These are phyloP conservation scores for Phaeodactylum tricornutum DNA, from an alignment of 108 stramenopile genomes.

Conservation along the genomic window DNA sequence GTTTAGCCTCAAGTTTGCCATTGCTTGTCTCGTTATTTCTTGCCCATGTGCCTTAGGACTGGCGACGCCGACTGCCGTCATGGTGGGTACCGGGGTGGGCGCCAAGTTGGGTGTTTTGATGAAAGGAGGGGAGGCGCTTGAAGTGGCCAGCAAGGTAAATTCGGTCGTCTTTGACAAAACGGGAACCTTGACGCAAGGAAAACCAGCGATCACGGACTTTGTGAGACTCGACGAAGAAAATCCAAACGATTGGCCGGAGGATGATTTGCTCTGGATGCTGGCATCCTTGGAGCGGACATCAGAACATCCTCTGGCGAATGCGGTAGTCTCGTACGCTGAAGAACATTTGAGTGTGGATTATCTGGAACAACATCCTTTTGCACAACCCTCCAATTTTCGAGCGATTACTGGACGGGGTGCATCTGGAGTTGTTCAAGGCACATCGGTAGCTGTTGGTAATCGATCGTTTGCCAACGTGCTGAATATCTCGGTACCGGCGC, in stretches of 20 bases:
- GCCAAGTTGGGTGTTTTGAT: slow-evolving; percentile 90
- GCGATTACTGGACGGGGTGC: slow-evolving; percentile 70
- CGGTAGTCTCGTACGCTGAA: slow-evolving; percentile 46
- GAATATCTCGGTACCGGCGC: slow-evolving; percentile 40
- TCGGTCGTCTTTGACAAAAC: slow-evolving; percentile 95
- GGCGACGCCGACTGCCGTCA: slow-evolving; percentile 86
- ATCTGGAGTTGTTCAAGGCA: slow-evolving; percentile 41
- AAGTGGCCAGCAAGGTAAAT: slow-evolving; percentile 66
- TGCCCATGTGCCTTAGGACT: slow-evolving; percentile 97
- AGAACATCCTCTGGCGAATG: slow-evolving; percentile 78
- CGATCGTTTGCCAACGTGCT: slow-evolving; percentile 40
- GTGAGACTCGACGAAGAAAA: slow-evolving; percentile 36
- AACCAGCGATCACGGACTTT: slow-evolving; percentile 63
- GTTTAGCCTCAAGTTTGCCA: slow-evolving; percentile 51
- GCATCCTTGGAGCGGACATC: slow-evolving; percentile 70
- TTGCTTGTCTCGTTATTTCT: slow-evolving; percentile 89
- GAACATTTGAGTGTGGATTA: slow-evolving; percentile 8
- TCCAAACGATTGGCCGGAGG: slow-evolving; percentile 16
- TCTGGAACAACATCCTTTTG: slow-evolving; percentile 19
- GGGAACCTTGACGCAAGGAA: slow-evolving; percentile 91
- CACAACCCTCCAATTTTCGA: slow-evolving; percentile 31
- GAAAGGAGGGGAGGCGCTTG: slow-evolving; percentile 94
- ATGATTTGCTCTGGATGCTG: slow-evolving; percentile 44
- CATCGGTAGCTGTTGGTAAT: slow-evolving; percentile 62
- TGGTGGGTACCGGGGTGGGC: slow-evolving; percentile 94